These are phyloP conservation scores for Diplodia intermedia DNA, from an alignment of 2,329 filamentous ascomycete species.

Conservation along the genomic window DNA sequence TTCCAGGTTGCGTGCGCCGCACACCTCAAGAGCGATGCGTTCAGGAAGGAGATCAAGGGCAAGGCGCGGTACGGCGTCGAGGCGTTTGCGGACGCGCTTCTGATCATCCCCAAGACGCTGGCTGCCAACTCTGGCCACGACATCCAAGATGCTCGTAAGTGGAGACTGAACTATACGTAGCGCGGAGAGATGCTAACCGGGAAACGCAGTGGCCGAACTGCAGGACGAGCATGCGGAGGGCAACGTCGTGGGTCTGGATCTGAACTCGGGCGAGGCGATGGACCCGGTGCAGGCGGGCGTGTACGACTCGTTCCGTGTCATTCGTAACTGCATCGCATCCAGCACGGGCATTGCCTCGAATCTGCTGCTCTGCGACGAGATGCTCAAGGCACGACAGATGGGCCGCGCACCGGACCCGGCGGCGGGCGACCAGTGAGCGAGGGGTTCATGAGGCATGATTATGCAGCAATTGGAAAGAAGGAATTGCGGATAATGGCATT, in stretches of 20 bases:
- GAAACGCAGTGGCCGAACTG: constrained; percentile 73
- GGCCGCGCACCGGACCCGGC: constrained; percentile 45
- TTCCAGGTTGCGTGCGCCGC: constrained; percentile 94
- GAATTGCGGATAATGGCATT: constrained; percentile 23
- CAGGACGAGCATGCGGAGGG: constrained; percentile 87
- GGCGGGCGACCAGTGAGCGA: constrained; percentile 35
- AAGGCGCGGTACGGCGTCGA: constrained; percentile 97
- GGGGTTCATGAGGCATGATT: constrained; percentile 20
- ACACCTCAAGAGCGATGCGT: constrained; percentile 84
- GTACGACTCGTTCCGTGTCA: constrained; percentile 93
- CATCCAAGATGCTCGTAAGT: constrained; percentile 91
- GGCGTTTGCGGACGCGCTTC: constrained; percentile 91
- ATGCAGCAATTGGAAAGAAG: background rate
- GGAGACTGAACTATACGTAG: background rate
- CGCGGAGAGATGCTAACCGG: constrained; percentile 26
- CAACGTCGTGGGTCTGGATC: constrained; percentile 83
- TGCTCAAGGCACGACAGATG: constrained; percentile 98
- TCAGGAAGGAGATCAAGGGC: constrained; percentile 91
- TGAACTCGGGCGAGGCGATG: constrained; percentile 90
- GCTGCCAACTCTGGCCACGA: constrained; percentile 96
- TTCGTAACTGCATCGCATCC: constrained; percentile 92
- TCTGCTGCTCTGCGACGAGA: constrained; percentile 91
- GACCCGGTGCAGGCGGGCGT: constrained; percentile 91
- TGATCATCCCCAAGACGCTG: constrained; percentile 96
- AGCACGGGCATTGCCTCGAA: constrained; percentile 96